Conservation (phyloP, 768 basidiomycete species). For the Sporobolomyces phaffii region DNA sequence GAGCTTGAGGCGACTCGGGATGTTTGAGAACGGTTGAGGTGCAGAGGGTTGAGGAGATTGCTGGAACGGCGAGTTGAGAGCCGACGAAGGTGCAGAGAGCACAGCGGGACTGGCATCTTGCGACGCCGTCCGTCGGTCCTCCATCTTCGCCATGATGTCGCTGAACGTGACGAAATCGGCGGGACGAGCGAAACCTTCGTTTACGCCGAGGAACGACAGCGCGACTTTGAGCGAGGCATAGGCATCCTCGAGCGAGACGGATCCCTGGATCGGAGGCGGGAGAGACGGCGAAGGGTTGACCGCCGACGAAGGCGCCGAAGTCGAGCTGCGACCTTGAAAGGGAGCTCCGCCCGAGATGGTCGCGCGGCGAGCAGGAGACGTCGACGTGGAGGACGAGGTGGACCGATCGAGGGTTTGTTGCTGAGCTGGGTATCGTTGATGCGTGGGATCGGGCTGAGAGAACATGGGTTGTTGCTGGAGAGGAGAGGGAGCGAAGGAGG, state of each 20-base stretch:
- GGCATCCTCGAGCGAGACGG: constrained; percentile 29
- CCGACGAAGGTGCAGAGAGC: not conserved
- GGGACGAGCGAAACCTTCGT: constrained; percentile 24
- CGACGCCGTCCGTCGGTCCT: not conserved
- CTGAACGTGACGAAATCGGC: constrained; percentile 22
- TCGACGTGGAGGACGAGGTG: not conserved
- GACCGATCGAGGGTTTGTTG: constrained; percentile 10
- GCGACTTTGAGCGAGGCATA: constrained; percentile 22
- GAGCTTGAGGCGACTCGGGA: constrained; percentile 15
- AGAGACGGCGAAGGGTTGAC: not conserved
- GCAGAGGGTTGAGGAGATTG: not conserved
- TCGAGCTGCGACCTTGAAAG: constrained; percentile 13
- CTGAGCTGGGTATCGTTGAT: constrained; percentile 24
- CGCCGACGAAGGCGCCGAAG: not conserved
- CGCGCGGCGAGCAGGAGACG: constrained; percentile 18
- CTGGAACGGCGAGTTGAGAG: constrained; percentile 5
- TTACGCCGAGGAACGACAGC: constrained; percentile 27
- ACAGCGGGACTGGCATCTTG: not conserved
- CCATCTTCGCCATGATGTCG: constrained; percentile 36
- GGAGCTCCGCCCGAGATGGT: constrained; percentile 38
- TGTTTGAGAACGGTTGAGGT: not conserved
- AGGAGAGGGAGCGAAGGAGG: constrained; percentile 6
- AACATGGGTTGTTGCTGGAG: constrained; percentile 9
- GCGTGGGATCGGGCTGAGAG: constrained; percentile 12
- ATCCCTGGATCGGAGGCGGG: not conserved